A percentile compares a stretch with the other conserved stretches of the same genome.
Conservation (phyloP, 768 basidiomycete genomes). For the Tricholoma matsutake region DNA sequence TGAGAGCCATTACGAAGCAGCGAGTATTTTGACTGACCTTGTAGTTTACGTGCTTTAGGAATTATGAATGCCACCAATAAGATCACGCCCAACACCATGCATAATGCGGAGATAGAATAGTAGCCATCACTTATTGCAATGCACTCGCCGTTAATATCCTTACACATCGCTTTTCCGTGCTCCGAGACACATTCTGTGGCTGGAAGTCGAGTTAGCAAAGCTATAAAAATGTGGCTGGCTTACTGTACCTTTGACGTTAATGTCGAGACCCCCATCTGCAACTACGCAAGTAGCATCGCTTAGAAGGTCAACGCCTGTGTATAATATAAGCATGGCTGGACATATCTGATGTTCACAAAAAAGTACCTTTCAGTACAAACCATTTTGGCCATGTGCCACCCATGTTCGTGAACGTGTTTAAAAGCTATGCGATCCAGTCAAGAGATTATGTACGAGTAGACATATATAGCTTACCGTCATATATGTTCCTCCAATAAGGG, state of each 20-base stretch:
- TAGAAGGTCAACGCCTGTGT: slow-evolving; percentile 80
- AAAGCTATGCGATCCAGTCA: slow-evolving; percentile 46
- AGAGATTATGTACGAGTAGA: background rate
- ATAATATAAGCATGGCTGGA: slow-evolving; percentile 11
- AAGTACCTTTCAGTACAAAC: slow-evolving; percentile 85
- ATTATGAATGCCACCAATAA: slow-evolving; percentile 75
- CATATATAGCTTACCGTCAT: slow-evolving; percentile 80
- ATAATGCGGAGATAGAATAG: slow-evolving; percentile 79
- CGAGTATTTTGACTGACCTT: slow-evolving; percentile 55
- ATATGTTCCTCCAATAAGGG: slow-evolving; percentile 96
- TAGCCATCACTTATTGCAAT: slow-evolving; percentile 88
- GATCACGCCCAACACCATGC: slow-evolving; percentile 71
- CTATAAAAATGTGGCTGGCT: background rate
- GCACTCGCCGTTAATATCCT: slow-evolving; percentile 74
- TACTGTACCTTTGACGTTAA: slow-evolving; percentile 52
- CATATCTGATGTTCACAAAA: background rate
- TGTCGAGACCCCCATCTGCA: slow-evolving; percentile 48
- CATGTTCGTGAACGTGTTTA: slow-evolving; percentile 95
- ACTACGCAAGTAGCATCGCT: slow-evolving; percentile 82
- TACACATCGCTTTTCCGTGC: slow-evolving; percentile 78
- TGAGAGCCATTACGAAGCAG: slow-evolving; percentile 6
- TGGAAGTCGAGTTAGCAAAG: slow-evolving; percentile 27
- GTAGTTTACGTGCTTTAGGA: slow-evolving; percentile 81
- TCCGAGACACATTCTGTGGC: slow-evolving; percentile 92
- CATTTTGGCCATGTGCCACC: slow-evolving; percentile 98